Evolutionary conservation across 2,329 filamentous ascomycete species (phyloP).

Genomic region (Ophiostoma himal-ulmi): DNA sequence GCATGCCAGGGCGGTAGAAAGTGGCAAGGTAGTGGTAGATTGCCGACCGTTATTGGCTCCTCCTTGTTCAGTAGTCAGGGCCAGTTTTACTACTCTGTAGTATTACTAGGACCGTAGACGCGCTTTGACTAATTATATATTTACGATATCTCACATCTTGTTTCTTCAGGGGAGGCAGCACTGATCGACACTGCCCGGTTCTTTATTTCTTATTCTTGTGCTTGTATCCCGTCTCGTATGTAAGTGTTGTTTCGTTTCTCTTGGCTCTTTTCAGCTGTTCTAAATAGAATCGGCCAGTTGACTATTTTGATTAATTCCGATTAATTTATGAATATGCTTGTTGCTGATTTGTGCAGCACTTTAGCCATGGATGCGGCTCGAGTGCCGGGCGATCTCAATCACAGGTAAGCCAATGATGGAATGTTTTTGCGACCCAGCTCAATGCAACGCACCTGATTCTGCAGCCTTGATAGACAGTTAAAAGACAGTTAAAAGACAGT

Average conservation of each 20-base stretch:
- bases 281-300: neutral
- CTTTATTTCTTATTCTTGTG: neutral
- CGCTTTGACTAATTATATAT: neutral
- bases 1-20: conserved; percentile 6
- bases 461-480: neutral
- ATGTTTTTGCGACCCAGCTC: neutral
- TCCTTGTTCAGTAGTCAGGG: neutral
- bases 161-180: neutral
- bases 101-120: neutral
- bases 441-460: neutral
- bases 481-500: no score
- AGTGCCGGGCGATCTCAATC: neutral
- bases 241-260: neutral
- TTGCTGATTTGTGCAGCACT: neutral
- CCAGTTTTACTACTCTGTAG: no score
- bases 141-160: no score
- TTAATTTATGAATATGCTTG: neutral
- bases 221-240: neutral
- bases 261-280: neutral
- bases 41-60: neutral
- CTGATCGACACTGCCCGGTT: neutral
- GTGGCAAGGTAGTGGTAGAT: neutral
- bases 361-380: neutral
- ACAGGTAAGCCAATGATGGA: neutral
- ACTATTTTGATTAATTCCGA: no score